Base-by-base conservation (phyloP, 2,329 filamentous ascomycete species). In the Hymenoscyphus occultus region DNA sequence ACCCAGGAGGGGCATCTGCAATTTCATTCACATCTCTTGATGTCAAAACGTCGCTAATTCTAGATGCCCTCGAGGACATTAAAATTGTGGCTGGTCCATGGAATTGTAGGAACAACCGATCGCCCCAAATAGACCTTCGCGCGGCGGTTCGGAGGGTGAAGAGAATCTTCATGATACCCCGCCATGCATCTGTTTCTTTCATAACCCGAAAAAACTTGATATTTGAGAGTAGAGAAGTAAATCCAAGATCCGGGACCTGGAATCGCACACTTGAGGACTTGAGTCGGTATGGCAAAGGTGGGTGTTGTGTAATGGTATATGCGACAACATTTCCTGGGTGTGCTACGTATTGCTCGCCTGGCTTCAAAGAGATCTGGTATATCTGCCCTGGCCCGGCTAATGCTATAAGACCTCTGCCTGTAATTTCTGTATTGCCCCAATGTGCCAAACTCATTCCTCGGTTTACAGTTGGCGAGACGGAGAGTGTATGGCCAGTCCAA, bases 321-420 rank as follows among this genome's bases (percentile, higher is more conserved):
- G 95, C 95, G 14, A 98, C 87, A 3, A 99, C 88, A 76, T 97
- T 93, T 71, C 90, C 90, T 4, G 95, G 94, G 76, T 98, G 93
- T 2, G 91, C 92, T 62, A 96, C 88, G 71, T 97, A 94, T 76
- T 95, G 90, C 76, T 99, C 95, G 19, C 91, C 93, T 32, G 89
- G 86, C 65, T 86, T 88, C 61, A 99, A 80, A 1, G 87, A 88
- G 40, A 99, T 82, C 71, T 95, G 90, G 76, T 97, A 97, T 66
- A 97, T 87, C 74, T 97, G 92, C 0, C 95, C 95, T 22, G 90
- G 91, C 6, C 93, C 93, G 9, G 90, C 88, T 16, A 99, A 82
- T 1, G 93, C 94, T 0, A 93, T 85, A 28, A 99, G 82, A 0
- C 95, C 95, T 69, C 95, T 86, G 48, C 95, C 95, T 0, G 93